Base-by-base conservation (phyloP, 345 rosid species). In the Citrus reticulata region DNA sequence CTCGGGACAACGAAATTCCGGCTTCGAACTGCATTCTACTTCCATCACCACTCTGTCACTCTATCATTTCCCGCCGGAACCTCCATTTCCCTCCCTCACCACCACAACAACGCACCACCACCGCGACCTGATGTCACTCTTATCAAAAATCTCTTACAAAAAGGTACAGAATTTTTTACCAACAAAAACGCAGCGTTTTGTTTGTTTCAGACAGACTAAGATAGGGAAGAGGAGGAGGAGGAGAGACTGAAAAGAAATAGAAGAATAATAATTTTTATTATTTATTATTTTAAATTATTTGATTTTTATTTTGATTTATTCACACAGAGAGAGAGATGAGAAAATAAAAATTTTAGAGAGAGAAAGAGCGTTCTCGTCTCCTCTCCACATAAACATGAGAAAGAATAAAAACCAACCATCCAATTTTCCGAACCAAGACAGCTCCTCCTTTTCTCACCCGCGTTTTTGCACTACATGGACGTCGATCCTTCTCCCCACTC, bases 1-100 rank as follows among this genome's bases (percentile, higher is more conserved):
- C 82, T 29, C 90, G 88, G 76, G 89, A 82, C 91, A 91, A 92
- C 65, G 92, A 89, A 86, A 88, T 90, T 89, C 91, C 93, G 73
- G 91, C 87, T 78, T 89, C 93, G 80, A 89, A 90, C 74, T 92
- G 93, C 96, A 94, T 94, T 73, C 83, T 35, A 82, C 82, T 81
- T 84, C 86, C 86, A 81, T 84, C 89, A 87, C 82, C 84, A 81
- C 75, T 49, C 79, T 6, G 74, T 72, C 79, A 76, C 78, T 73
- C 72, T 25, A 49, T 68, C 75, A 29, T 57, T 76, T 73, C 68
- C 78, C 10, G 35, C 78, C 78, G 49, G 73, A 77, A 65, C 73
- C 75, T 68, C 85, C 85, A 82, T 84, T 75, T 72, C 65, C 69
- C 4, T 14, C 82, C 6, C 54, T 66, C 80, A 61, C 74, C 83